Conservation (phyloP, 306 rosid species). For the Rosa multiflora region DNA sequence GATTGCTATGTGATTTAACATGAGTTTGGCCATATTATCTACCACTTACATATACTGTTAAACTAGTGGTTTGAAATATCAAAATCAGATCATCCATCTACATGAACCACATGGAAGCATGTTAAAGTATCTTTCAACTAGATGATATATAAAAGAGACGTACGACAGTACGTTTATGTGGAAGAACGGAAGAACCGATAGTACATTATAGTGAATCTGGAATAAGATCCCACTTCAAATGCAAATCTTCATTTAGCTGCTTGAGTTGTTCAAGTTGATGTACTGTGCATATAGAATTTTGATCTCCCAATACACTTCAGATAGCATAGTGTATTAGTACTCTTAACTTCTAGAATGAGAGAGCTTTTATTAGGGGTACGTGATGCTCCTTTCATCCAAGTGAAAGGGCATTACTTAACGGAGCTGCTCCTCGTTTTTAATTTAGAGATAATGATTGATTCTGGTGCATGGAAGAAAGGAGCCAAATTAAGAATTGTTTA, state of each 20-base stretch:
- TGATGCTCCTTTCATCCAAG: not conserved
- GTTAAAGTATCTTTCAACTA: not conserved
- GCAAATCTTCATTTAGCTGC: conserved; percentile 5
- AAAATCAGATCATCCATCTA: not conserved
- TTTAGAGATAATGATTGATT: conserved; percentile 1
- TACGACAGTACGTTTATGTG: not conserved
- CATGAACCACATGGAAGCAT: not conserved
- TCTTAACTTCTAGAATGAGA: not conserved
- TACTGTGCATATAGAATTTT: not conserved
- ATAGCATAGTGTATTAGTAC: not conserved
- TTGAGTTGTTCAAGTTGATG: not conserved
- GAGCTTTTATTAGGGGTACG: not conserved
- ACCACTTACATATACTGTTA: not conserved
- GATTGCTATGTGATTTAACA: not conserved
- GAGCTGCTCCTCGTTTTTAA: not conserved
- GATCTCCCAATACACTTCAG: not conserved
- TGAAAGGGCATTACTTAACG: conserved; percentile 5
- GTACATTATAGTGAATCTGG: not conserved
- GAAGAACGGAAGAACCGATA: not conserved
- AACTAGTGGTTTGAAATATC: not conserved
- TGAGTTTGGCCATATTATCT: not conserved
- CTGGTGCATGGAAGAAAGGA: not conserved
- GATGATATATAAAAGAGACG: not conserved
- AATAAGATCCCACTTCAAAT: conserved; percentile 1
- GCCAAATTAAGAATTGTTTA: not conserved